phyloP scores from a whole-genome alignment of 2,329 filamentous ascomycete species.

The Arachnomyces sp. region DNA sequence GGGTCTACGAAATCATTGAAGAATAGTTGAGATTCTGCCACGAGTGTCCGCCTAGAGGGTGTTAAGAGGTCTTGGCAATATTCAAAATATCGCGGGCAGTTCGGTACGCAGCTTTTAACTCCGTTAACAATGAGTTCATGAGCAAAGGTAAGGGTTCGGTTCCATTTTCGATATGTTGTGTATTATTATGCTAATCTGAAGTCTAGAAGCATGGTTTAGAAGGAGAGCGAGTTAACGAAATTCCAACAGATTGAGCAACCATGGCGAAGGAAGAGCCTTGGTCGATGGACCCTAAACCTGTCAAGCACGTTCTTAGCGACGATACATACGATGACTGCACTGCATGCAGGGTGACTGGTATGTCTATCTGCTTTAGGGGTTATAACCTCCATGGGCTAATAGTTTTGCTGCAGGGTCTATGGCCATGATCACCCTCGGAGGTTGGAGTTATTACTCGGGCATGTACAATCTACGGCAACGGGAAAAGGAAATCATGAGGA shows the following conservation, averaged over 20 bases:
- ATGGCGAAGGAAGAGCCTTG: conserved; percentile 47
- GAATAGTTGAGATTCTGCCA: conserved; percentile 22
- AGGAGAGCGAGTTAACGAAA: background rate
- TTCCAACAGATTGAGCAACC: conserved; percentile 1
- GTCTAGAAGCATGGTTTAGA: no score
- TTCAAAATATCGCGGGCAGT: conserved; percentile 1
- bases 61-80: conserved; percentile 8
- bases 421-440: conserved; percentile 66
- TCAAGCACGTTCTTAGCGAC: conserved; percentile 46
- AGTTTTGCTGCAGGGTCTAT: conserved; percentile 50
- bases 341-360: conserved; percentile 64
- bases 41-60: conserved; percentile 19
- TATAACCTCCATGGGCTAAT: background rate
- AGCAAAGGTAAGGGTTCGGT: no score
- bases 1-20: no score
- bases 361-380: conserved; percentile 19
- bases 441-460: conserved; percentile 69
- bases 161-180: no score
- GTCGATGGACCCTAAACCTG: conserved; percentile 48
- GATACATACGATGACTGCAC: conserved; percentile 54
- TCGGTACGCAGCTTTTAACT: background rate
- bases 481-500: conserved; percentile 53
- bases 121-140: no score
- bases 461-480: conserved; percentile 62
- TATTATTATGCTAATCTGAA: no score